Percentiles rank a stretch among this genome's conserved stretches.
Conservation (phyloP, 2,329 filamentous ascomycete genomes). For the Sclerotinia trifoliorum region DNA sequence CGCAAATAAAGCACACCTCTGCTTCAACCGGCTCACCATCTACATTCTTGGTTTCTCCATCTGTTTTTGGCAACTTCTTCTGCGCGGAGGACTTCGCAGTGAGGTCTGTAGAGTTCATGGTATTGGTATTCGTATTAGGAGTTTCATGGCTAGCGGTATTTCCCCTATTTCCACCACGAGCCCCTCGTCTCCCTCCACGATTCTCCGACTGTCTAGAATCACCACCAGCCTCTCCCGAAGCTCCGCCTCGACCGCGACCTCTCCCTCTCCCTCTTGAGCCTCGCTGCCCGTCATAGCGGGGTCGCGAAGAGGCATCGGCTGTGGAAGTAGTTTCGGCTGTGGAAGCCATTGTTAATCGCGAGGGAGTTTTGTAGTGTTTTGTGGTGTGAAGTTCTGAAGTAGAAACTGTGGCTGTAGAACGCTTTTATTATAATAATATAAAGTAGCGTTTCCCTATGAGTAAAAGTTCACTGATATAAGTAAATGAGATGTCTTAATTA, state of each 20-base stretch:
- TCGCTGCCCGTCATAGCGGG: slow-evolving; percentile 39
- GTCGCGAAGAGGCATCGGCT: slow-evolving; percentile 17
- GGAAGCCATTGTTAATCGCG: slow-evolving; percentile 19
- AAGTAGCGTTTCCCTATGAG: background rate
- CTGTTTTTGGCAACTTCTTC: background rate
- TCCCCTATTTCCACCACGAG: slow-evolving; percentile 29
- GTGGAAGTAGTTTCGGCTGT: slow-evolving; percentile 26
- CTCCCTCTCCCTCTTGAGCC: slow-evolving; percentile 42
- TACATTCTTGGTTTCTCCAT: slow-evolving; percentile 14
- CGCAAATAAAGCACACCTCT: slow-evolving; percentile 97
- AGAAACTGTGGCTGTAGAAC: background rate
- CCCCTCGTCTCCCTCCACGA: slow-evolving; percentile 34
- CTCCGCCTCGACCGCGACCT: slow-evolving; percentile 23
- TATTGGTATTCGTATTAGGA: slow-evolving; percentile 14
- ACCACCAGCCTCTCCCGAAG: slow-evolving; percentile 33
- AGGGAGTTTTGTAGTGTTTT: background rate
- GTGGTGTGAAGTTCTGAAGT: background rate
- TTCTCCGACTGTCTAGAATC: slow-evolving; percentile 28
- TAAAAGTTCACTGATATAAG: background rate
- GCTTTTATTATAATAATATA: background rate
- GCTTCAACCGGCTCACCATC: slow-evolving; percentile 55
- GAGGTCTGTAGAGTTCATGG: slow-evolving; percentile 1
- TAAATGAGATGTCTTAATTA: background rate
- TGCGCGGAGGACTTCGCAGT: slow-evolving; percentile 8
- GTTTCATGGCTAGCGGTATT: slow-evolving; percentile 17